Evolutionary conservation across 371 early-diverging fungal genomes (phyloP), one percentile per base, ranked within the genome.

Genomic region (Mortierella sp.): DNA sequence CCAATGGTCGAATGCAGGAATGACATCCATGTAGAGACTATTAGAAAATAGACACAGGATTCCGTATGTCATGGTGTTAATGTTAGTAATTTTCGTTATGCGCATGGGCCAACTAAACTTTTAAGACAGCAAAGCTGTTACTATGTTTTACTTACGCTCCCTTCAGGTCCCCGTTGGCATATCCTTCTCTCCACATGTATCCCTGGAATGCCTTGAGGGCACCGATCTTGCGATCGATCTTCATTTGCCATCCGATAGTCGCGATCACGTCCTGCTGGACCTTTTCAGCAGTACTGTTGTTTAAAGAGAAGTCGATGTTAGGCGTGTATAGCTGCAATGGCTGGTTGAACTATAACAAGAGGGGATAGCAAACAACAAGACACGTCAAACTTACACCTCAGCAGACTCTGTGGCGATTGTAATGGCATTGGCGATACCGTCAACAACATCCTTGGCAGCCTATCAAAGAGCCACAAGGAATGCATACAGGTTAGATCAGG

Each of bases 161-260:
- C 75, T 91, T 90, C 44, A 99, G 88, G 63, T 91, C 91, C 6
- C 97, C 97, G 16, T 88, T 89, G 63, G 91, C 92, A 84, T 95
- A 99, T 0, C 97, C 99, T 74, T 90, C 92, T 76, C 92, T 90
- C 99, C 99, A 99, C 94, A 99, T 96, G 81, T 91, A 96, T 11
- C 99, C 99, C 89, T 99, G 99, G 77, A 99, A 95, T 0, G 94
- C 91, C 86, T 99, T 99, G 10, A 99, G 85, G 0, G 98, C 94
- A 3, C 95, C 96, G 65, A 95, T 94, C 84, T 99, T 96, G 52
- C 97, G 93, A 83, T 99, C 97, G 2, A 87, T 88, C 28, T 84
- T 78, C 97, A 99, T 97, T 86, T 96, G 96, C 96, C 95, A 96
- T 9, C 82, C 75, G 47, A 98, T 92, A 75, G 95, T 96, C 47